Base-by-base conservation (phyloP, 768 basidiomycete species). In the Trametes cingulata region DNA sequence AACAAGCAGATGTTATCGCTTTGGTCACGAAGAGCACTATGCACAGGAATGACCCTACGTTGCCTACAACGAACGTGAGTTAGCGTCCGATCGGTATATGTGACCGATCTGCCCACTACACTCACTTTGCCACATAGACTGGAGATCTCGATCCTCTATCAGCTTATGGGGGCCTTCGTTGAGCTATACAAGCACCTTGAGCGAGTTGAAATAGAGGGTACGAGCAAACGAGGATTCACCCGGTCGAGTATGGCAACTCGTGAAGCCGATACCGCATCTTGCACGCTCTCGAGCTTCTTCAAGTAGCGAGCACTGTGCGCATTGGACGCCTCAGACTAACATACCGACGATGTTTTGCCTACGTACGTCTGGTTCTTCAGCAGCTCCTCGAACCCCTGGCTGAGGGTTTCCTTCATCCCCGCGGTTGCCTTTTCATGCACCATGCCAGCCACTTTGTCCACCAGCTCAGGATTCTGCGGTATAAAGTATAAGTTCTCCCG, bases 51-150 rank as follows among this genome's bases (percentile, higher is more conserved):
- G 6, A 33, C 10, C 6, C 29, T 33, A 33, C 29, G 29, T 33
- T 33, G 29, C 4, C 29, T 33, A 33, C 10, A 33, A 4, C 10
- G 29, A 33, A 33, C 29, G 29, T 33, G 29, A 33, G 29, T 5
- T 5, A 33, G 4, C 6, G 29, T 4, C 29, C 29, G 10, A 4
- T 33, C 29, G 5, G 14, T 24, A 3, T 2, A 46, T 24, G 15
- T 12, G 20, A 3, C 3, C 2, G 10, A 10, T 33, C 10, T 14
- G 25, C n/a, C 10, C n/a, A 9, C 7, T 13, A 15, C 17, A 53
- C 58, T 60, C n/a, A 59, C 58, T 24, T 43, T 59, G 25, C 58
- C 58, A 60, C 4, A 60, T 47, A 19, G 33, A 6, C 2, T 35
- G 33, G 10, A 60, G 29, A 2, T 60, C 50, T 14, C 37, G 3